Percentiles rank a stretch among this genome's conserved stretches.
These are phyloP conservation scores for Closterium sp. DNA, from an alignment of 139 green algal species.

Conservation along the genomic window DNA sequence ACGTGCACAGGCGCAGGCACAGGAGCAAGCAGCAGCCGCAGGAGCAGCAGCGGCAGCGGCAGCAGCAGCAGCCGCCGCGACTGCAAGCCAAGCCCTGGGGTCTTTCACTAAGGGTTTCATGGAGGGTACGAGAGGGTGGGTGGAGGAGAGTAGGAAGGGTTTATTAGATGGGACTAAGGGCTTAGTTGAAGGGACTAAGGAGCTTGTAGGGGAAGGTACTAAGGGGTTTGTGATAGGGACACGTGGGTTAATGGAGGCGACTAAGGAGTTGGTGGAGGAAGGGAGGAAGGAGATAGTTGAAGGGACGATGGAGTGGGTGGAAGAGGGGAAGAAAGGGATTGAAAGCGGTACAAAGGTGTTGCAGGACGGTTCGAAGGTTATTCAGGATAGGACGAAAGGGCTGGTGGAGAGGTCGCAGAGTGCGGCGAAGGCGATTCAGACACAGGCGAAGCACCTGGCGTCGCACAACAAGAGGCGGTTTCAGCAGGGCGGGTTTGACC, in stretches of 20 bases:
- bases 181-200: background rate
- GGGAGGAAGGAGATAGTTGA: background rate
- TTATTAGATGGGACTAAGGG: background rate
- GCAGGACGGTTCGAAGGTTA: background rate
- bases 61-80: background rate
- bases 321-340: background rate
- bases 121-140: background rate
- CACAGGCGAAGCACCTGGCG: slow-evolving; percentile 31
- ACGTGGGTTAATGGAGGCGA: background rate
- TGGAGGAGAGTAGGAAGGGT: background rate
- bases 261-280: background rate
- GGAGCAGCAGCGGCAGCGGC: background rate
- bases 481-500: slow-evolving; percentile 47
- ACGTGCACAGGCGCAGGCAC: background rate
- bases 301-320: background rate
- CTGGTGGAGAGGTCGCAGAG: slow-evolving; percentile 16
- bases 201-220: background rate
- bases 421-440: slow-evolving; percentile 23
- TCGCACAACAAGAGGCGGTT: slow-evolving; percentile 48
- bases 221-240: background rate
- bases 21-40: background rate
- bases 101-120: background rate
- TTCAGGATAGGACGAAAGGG: slow-evolving; percentile 18
- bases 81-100: background rate
- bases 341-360: background rate